Percentiles rank a stretch among this genome's conserved stretches.
Evolutionary conservation across 805 yeast genomes (phyloP).

Genomic region (Yarrowia sp.): DNA sequence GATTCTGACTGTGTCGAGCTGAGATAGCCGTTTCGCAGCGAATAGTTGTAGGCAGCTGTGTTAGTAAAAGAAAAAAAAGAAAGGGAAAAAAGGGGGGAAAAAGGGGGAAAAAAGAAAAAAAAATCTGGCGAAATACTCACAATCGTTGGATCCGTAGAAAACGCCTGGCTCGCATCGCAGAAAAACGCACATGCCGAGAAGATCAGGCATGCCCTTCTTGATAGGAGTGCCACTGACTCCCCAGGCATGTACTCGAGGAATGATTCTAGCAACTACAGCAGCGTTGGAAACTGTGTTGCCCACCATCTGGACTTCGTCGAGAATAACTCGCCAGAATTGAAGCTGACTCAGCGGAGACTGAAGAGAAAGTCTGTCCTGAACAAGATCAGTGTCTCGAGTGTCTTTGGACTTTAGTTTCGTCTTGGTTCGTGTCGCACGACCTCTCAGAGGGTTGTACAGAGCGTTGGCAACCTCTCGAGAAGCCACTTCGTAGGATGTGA

Average conservation of each 20-base stretch:
- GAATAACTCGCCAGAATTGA: slow-evolving; percentile 84
- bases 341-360: slow-evolving; percentile 73
- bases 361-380: slow-evolving; percentile 28
- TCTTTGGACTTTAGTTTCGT: slow-evolving; percentile 38
- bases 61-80: not conserved
- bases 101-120: not conserved
- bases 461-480: slow-evolving; percentile 80
- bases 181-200: slow-evolving; percentile 68
- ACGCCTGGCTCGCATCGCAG: slow-evolving; percentile 56
- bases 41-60: not conserved
- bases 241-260: slow-evolving; percentile 91
- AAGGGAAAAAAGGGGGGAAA: not conserved
- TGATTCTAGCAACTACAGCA: slow-evolving; percentile 71
- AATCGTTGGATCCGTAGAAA: not conserved
- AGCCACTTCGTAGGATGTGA: slow-evolving; percentile 72
- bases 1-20: not conserved
- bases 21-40: not conserved
- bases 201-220: slow-evolving; percentile 60
- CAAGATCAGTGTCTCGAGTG: slow-evolving; percentile 33
- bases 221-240: slow-evolving; percentile 97
- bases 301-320: slow-evolving; percentile 96
- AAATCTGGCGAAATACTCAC: not conserved
- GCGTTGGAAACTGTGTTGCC: slow-evolving; percentile 69
- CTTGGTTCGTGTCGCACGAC: slow-evolving; percentile 3
- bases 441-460: slow-evolving; percentile 52